phyloP scores from a whole-genome alignment of 2,329 filamentous ascomycete genomes.

The Monilinia fructigena region DNA sequence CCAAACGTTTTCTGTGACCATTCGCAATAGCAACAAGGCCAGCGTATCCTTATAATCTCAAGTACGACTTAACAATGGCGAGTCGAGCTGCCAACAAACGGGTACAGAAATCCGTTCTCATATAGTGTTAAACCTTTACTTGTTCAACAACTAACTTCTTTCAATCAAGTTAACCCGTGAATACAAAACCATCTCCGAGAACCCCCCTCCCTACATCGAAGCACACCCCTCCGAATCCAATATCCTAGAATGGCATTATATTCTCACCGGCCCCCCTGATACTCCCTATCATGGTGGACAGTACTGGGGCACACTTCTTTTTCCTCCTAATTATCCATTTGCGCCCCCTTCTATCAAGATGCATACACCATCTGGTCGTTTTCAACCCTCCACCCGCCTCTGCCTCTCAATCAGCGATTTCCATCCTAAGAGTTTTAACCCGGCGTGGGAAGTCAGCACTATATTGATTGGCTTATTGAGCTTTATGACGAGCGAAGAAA shows the following conservation, averaged over 20 bases:
- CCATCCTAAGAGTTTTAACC: conserved; percentile 97
- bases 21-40: conserved; percentile 4
- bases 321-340: conserved; percentile 95
- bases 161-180: conserved; percentile 56
- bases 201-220: conserved; percentile 83
- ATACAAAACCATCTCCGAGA: conserved; percentile 64
- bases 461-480: conserved; percentile 91
- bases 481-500: conserved; percentile 98
- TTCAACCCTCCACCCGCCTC: conserved; percentile 86
- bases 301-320: conserved; percentile 96
- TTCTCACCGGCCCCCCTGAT: conserved; percentile 89
- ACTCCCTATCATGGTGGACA: conserved; percentile 94
- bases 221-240: conserved; percentile 89
- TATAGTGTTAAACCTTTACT: background rate
- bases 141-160: background rate
- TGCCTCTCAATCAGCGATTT: conserved; percentile 97
- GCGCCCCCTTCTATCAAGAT: conserved; percentile 96
- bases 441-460: conserved; percentile 95
- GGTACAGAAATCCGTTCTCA: conserved; percentile 43
- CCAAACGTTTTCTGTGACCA: background rate
- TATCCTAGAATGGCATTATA: conserved; percentile 95
- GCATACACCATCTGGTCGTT: conserved; percentile 95
- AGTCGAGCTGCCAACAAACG: conserved; percentile 72
- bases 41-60: conserved; percentile 22
- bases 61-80: conserved; percentile 53